phyloP scores from a whole-genome alignment of 768 basidiomycete genomes.

The Scleroderma citrinum region DNA sequence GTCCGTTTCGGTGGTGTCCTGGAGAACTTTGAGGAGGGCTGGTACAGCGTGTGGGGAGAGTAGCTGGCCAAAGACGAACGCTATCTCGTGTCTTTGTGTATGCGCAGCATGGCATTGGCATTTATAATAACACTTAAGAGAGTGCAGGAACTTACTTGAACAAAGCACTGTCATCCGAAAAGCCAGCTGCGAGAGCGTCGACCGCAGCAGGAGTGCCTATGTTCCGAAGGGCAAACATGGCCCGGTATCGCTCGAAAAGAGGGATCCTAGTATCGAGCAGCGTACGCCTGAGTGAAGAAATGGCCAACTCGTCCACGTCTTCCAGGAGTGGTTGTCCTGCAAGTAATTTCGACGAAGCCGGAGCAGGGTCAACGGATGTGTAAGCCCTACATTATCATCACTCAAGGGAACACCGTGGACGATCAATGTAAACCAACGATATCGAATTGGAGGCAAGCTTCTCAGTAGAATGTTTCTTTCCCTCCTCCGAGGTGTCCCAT shows the following conservation, averaged over 20 bases:
- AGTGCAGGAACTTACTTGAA: slow-evolving; percentile 66
- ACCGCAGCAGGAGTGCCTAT: slow-evolving; percentile 83
- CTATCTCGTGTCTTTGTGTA: slow-evolving; percentile 90
- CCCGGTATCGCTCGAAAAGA: slow-evolving; percentile 91
- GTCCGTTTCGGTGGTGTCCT: slow-evolving; percentile 67
- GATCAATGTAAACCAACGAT: slow-evolving; percentile 28
- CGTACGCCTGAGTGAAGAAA: slow-evolving; percentile 50
- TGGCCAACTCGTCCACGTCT: slow-evolving; percentile 41
- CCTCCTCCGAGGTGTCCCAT: slow-evolving; percentile 82
- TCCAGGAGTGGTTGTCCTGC: slow-evolving; percentile 46
- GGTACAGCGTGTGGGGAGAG: slow-evolving; percentile 86
- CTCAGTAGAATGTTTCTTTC: slow-evolving; percentile 38
- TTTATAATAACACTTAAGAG: not conserved
- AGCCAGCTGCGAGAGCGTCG: slow-evolving; percentile 86
- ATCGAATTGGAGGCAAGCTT: slow-evolving; percentile 26
- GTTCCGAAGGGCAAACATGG: slow-evolving; percentile 97
- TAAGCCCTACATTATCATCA: slow-evolving; percentile 54
- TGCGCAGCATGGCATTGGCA: not conserved
- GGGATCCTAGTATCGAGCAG: slow-evolving; percentile 63
- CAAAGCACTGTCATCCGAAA: slow-evolving; percentile 80
- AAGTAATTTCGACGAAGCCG: slow-evolving; percentile 62
- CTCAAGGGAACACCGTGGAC: not conserved
- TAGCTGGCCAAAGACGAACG: slow-evolving; percentile 96
- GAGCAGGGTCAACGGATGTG: slow-evolving; percentile 87
- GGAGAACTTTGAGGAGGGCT: slow-evolving; percentile 72